A percentile compares a stretch with the other conserved stretches of the same genome.
Conservation (phyloP, 2,329 filamentous ascomycete species). For the Ophiosphaerella narmari region DNA sequence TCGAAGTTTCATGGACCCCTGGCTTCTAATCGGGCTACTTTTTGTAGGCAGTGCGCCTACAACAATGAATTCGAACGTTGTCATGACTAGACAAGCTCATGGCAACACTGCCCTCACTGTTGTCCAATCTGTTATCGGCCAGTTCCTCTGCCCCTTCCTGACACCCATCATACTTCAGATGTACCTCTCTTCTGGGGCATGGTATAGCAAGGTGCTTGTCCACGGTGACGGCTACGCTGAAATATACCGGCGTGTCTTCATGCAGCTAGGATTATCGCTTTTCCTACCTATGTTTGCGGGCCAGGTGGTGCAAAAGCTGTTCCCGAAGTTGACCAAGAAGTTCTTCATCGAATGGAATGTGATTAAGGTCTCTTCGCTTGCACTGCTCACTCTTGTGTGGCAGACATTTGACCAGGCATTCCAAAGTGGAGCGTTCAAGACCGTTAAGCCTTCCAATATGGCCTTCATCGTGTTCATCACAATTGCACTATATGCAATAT, state of each 20-base stretch:
- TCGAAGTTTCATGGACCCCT: conserved; percentile 61
- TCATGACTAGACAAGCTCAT: conserved; percentile 72
- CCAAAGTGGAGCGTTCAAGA: conserved; percentile 64
- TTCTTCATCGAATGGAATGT: conserved; percentile 56
- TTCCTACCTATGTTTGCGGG: conserved; percentile 67
- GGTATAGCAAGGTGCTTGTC: conserved; percentile 62
- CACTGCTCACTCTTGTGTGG: conserved; percentile 62
- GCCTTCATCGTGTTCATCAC: conserved; percentile 71
- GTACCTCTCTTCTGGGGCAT: conserved; percentile 59
- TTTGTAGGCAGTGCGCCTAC: conserved; percentile 71
- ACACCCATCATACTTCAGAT: conserved; percentile 67
- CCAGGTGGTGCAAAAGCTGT: conserved; percentile 62
- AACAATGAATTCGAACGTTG: conserved; percentile 73
- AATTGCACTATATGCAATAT: conserved; percentile 65
- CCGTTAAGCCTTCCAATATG: conserved; percentile 63
- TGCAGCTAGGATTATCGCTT: conserved; percentile 70
- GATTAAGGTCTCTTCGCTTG: conserved; percentile 51
- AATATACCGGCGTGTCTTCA: conserved; percentile 70
- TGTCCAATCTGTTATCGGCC: conserved; percentile 72
- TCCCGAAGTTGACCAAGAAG: conserved; percentile 58
- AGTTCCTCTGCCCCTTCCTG: conserved; percentile 70
- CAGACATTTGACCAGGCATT: conserved; percentile 71
- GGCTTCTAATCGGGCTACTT: conserved; percentile 70
- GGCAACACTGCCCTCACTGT: conserved; percentile 58
- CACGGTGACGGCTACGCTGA: conserved; percentile 57